Conservation (phyloP, 1,284 basidiomycete genomes). For the Sporisorium exsertum region DNA sequence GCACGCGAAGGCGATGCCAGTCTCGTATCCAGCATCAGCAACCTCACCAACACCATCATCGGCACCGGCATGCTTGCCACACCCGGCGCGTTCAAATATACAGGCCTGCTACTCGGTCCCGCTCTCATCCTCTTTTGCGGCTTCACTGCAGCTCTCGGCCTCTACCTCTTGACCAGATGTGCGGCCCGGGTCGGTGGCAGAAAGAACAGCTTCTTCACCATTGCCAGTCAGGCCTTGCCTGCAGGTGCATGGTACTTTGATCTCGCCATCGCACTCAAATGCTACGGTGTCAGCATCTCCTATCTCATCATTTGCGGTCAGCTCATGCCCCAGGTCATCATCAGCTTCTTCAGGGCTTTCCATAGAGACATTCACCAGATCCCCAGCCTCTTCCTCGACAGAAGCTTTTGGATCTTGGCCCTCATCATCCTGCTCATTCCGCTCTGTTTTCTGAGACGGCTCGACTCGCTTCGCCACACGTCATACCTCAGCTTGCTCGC, state of each 20-base stretch:
- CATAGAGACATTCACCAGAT: slow-evolving; percentile 48
- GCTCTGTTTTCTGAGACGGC: slow-evolving; percentile 81
- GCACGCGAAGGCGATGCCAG: slow-evolving; percentile 38
- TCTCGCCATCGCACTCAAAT: slow-evolving; percentile 84
- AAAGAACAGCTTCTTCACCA: slow-evolving; percentile 56
- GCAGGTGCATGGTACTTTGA: slow-evolving; percentile 86
- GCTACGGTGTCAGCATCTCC: slow-evolving; percentile 88
- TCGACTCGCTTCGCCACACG: slow-evolving; percentile 79
- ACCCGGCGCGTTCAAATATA: slow-evolving; percentile 70
- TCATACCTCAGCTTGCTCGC: slow-evolving; percentile 88
- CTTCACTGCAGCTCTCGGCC: slow-evolving; percentile 81
- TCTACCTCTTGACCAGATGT: slow-evolving; percentile 88
- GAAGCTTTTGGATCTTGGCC: slow-evolving; percentile 83
- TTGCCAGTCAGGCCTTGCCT: slow-evolving; percentile 71
- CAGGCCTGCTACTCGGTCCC: slow-evolving; percentile 76
- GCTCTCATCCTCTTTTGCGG: slow-evolving; percentile 90
- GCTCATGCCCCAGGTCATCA: slow-evolving; percentile 92
- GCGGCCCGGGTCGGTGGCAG: slow-evolving; percentile 78
- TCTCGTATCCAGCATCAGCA: slow-evolving; percentile 63
- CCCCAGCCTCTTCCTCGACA: slow-evolving; percentile 73
- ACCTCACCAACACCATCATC: slow-evolving; percentile 69
- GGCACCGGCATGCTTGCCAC: slow-evolving; percentile 68
- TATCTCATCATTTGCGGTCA: slow-evolving; percentile 71
- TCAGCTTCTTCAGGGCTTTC: slow-evolving; percentile 74
- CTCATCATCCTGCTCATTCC: slow-evolving; percentile 87